Evolutionary conservation across 2,329 filamentous ascomycete genomes (phyloP).

Genomic region (Microdochium paspali): DNA sequence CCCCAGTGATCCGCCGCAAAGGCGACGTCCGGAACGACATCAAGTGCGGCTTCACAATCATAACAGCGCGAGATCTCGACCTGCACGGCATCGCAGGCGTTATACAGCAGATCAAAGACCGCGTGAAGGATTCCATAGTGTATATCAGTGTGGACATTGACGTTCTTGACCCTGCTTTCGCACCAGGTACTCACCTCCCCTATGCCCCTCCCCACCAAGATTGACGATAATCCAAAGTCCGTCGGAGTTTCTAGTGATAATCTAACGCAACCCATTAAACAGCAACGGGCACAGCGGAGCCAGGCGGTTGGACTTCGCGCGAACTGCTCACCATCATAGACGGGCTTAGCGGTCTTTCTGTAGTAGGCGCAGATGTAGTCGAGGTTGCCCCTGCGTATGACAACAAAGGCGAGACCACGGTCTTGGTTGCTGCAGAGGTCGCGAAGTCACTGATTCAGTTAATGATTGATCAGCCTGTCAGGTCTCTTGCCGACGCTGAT

Average conservation of each 20-base stretch:
- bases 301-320: slow-evolving; percentile 71
- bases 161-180: slow-evolving; percentile 61
- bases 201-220: neutral
- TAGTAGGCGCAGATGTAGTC: slow-evolving; percentile 72
- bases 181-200: slow-evolving; percentile 43
- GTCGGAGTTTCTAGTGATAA: too few species aligned
- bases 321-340: slow-evolving; percentile 68
- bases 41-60: slow-evolving; percentile 47
- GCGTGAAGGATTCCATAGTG: slow-evolving; percentile 40
- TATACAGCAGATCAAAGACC: slow-evolving; percentile 50
- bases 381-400: slow-evolving; percentile 75
- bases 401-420: slow-evolving; percentile 62
- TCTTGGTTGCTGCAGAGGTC: slow-evolving; percentile 63
- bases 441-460: slow-evolving; percentile 63
- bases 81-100: slow-evolving; percentile 57
- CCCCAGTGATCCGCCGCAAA: slow-evolving; percentile 36
- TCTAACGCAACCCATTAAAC: too few species aligned
- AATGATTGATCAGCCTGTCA: slow-evolving; percentile 37
- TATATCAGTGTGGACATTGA: slow-evolving; percentile 77
- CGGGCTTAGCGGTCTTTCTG: slow-evolving; percentile 59
- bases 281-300: slow-evolving; percentile 70
- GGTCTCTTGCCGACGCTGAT: neutral
- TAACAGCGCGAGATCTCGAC: slow-evolving; percentile 60
- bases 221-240: neutral
- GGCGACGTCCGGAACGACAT: slow-evolving; percentile 45